A percentile compares a stretch with the other conserved stretches of the same genome.
Conservation (phyloP, 805 yeast genomes). For the Saccharomycopsis sp. region DNA sequence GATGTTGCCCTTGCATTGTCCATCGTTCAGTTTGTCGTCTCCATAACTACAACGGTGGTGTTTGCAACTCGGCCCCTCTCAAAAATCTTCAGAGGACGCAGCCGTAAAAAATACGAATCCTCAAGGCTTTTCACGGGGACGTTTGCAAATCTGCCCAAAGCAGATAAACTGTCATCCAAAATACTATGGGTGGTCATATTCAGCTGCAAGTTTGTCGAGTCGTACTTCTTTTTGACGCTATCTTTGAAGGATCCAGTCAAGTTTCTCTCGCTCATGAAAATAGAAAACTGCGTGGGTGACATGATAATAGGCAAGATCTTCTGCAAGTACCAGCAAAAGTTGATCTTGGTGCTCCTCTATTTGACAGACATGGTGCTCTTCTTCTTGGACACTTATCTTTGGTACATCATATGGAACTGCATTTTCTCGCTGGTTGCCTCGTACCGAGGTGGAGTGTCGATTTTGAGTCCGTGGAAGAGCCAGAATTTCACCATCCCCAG, state of each 20-base stretch:
- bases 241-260: slow-evolving; percentile 93
- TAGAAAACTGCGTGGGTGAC: slow-evolving; percentile 92
- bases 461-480: slow-evolving; percentile 99
- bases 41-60: slow-evolving; percentile 71
- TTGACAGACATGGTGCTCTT: slow-evolving; percentile 88
- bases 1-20: slow-evolving; percentile 70
- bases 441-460: slow-evolving; percentile 96
- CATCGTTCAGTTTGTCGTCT: slow-evolving; percentile 82
- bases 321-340: slow-evolving; percentile 80
- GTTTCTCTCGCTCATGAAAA: slow-evolving; percentile 69
- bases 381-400: slow-evolving; percentile 97
- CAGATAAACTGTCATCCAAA: slow-evolving; percentile 94
- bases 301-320: slow-evolving; percentile 69
- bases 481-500: slow-evolving; percentile 95
- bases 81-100: slow-evolving; percentile 76
- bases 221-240: slow-evolving; percentile 84
- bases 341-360: slow-evolving; percentile 86
- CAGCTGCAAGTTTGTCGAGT: slow-evolving; percentile 82
- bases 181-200: slow-evolving; percentile 85
- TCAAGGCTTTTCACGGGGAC: slow-evolving; percentile 94
- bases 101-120: slow-evolving; percentile 80
- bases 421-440: slow-evolving; percentile 95
- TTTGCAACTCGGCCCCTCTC: slow-evolving; percentile 93
- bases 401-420: slow-evolving; percentile 96
- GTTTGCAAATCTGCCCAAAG: slow-evolving; percentile 69